These are phyloP conservation scores for Crithidia bombi DNA, from an alignment of 208 protist species.

Conservation along the genomic window DNA sequence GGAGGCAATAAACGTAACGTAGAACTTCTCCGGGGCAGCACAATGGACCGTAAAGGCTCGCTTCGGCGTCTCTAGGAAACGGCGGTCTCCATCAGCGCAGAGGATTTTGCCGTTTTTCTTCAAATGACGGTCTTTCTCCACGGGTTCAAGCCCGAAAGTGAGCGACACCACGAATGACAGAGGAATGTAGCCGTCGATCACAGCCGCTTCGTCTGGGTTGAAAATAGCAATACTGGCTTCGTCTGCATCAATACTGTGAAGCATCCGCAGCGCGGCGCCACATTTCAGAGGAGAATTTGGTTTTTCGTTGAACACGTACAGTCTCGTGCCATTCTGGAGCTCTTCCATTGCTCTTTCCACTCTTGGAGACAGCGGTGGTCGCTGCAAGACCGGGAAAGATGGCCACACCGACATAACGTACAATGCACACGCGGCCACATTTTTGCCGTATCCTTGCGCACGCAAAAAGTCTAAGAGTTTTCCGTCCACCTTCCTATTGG, in stretches of 20 bases:
- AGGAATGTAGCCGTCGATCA: slow-evolving; percentile 62
- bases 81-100: slow-evolving; percentile 25
- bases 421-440: slow-evolving; percentile 29
- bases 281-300: slow-evolving; percentile 39
- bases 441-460: slow-evolving; percentile 34
- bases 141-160: slow-evolving; percentile 38
- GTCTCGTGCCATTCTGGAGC: slow-evolving; percentile 36
- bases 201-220: slow-evolving; percentile 26
- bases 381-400: slow-evolving; percentile 28
- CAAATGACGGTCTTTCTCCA: slow-evolving; percentile 32
- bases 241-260: slow-evolving; percentile 42
- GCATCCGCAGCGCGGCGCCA: slow-evolving; percentile 42
- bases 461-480: slow-evolving; percentile 10
- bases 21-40: slow-evolving; percentile 49
- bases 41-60: slow-evolving; percentile 61
- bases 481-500: slow-evolving; percentile 3
- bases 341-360: slow-evolving; percentile 38
- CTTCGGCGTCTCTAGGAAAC: slow-evolving; percentile 30
- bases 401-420: slow-evolving; percentile 68
- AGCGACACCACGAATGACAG: slow-evolving; percentile 47
- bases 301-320: slow-evolving; percentile 62
- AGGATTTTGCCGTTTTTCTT: slow-evolving; percentile 31
- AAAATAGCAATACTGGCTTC: slow-evolving; percentile 63
- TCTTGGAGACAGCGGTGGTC: slow-evolving; percentile 38
- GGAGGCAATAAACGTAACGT: slow-evolving; percentile 56